Percentiles rank a stretch among this genome's conserved stretches.
phyloP scores from a whole-genome alignment of 1,284 basidiomycete species.

The Fistulinella staudtii region DNA sequence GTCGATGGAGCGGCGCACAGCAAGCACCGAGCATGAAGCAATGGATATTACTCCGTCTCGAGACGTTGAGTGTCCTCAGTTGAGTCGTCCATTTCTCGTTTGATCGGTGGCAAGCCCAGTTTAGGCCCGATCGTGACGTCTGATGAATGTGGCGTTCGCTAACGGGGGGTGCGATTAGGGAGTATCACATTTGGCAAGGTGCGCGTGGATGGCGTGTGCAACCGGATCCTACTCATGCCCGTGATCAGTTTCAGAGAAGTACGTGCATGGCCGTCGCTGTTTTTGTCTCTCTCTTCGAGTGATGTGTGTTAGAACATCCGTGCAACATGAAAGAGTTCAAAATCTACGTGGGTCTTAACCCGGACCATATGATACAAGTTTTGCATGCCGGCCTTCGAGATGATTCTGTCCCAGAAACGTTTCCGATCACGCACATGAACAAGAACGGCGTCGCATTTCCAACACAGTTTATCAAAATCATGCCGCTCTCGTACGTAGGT shows the following conservation, averaged over 20 bases:
- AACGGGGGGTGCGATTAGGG: conserved; percentile 38
- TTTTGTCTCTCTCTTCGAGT: conserved; percentile 1
- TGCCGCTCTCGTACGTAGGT: conserved; percentile 61
- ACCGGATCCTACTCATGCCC: too few species aligned
- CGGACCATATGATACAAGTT: conserved; percentile 61
- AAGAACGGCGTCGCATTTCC: conserved; percentile 55
- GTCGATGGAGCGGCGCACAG: conserved; percentile 68
- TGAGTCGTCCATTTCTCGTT: conserved; percentile 35
- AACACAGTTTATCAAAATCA: conserved; percentile 65
- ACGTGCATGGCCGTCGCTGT: conserved; percentile 16
- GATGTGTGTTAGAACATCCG: conserved; percentile 53
- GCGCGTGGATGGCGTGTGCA: too few species aligned
- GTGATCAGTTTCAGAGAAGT: conserved; percentile 63
- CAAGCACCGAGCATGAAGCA: conserved; percentile 54
- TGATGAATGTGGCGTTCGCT: not conserved
- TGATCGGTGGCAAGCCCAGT: not conserved
- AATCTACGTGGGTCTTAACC: conserved; percentile 58
- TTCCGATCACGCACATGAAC: conserved; percentile 54
- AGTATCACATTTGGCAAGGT: conserved; percentile 79
- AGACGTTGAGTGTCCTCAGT: conserved; percentile 61
- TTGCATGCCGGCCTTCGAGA: conserved; percentile 62
- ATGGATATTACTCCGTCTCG: conserved; percentile 66
- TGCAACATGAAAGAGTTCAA: conserved; percentile 83
- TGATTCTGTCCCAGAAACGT: conserved; percentile 59
- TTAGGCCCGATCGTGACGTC: not conserved